phyloP scores from a whole-genome alignment of 257 asterid species.

The Ehretia macrophylla region DNA sequence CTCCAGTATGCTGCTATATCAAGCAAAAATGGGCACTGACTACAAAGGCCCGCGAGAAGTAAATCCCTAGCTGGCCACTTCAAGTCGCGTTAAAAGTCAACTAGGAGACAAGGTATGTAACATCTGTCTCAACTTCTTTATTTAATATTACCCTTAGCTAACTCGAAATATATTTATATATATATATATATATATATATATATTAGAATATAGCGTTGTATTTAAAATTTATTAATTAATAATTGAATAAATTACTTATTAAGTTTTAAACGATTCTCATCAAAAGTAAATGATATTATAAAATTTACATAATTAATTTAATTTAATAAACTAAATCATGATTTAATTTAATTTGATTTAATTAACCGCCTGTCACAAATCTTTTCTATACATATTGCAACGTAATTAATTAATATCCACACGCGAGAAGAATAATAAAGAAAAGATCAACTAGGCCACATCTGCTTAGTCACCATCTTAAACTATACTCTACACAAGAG shows the following conservation, averaged over 20 bases:
- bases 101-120: conserved; percentile 18
- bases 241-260: too few species aligned
- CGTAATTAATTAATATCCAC: too few species aligned
- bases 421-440: too few species aligned
- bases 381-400: neutral
- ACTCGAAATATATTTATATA: too few species aligned
- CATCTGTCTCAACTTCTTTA: conserved; percentile 18
- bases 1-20: conserved; percentile 24
- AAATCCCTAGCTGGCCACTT: conserved; percentile 27
- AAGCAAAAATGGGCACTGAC: conserved; percentile 26
- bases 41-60: conserved; percentile 24
- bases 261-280: too few species aligned
- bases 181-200: too few species aligned
- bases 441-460: too few species aligned
- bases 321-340: neutral
- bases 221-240: too few species aligned
- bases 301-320: neutral
- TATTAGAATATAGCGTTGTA: too few species aligned
- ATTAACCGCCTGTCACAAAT: neutral
- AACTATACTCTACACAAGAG: too few species aligned
- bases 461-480: too few species aligned
- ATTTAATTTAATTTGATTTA: too few species aligned
- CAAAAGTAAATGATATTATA: neutral
- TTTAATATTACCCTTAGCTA: neutral
- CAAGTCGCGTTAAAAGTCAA: conserved; percentile 24